Base-by-base conservation (phyloP, 2,329 filamentous ascomycete genomes). In the Epichloe bromicola region DNA sequence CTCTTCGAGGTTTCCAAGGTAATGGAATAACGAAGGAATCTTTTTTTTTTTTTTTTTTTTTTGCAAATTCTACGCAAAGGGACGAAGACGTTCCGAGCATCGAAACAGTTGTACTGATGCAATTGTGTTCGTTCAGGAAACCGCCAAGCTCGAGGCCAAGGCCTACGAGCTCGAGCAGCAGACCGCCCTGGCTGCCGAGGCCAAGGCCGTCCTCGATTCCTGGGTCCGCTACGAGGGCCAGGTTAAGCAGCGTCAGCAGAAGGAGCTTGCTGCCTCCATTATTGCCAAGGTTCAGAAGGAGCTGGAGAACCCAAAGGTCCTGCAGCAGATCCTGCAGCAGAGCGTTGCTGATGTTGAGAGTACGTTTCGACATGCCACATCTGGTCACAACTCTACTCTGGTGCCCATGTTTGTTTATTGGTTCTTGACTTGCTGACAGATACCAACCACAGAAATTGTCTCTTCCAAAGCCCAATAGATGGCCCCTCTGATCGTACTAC, bases 211-310 rank as follows among this genome's bases (percentile, higher is more conserved):
- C 54, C 83, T 98, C 59, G 93, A 98, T 71, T 96, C 89, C 53
- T 98, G 93, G 94, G 90, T 97, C 58, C 86, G 93, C 69, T 98
- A 98, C 73, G 93, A 98, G 78, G 77, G 86, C 63, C 93, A 97
- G 79, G 90, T 98, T 67, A 98, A 97, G 86, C 86, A 91, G 78
- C 86, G 93, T 70, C 89, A 98, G 79, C 93, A 98, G 81, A 85
- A 80, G 73, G 93, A 98, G 80, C 82, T 98, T 59, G 88, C 93
- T 58, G 83, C 95, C 68, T 82, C 75, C 70, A 78, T 98, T 72
- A 97, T 98, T 65, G 82, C 86, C 78, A 98, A 96, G 83, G 93
- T 97, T 68, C 85, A 87, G 73, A 97, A 97, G 83, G 91, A 97
- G 80, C 83, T 98, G 53, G 88, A 96, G 80, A 96, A 86, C 80